These are phyloP conservation scores for Ceratocystis smalleyi DNA, from an alignment of 2,329 filamentous ascomycete species.

Conservation along the genomic window DNA sequence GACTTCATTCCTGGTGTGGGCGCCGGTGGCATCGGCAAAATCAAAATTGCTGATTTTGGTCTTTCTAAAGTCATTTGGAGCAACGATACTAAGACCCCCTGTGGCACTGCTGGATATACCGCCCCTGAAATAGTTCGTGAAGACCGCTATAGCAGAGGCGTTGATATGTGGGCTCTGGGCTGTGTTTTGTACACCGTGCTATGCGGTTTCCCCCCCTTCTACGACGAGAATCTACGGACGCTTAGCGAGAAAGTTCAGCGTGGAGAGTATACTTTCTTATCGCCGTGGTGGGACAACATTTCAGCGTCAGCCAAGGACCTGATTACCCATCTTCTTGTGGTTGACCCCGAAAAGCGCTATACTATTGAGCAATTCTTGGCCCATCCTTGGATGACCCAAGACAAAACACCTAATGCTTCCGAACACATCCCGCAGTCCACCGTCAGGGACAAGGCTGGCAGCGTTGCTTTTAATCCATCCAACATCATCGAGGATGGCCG, in stretches of 20 bases:
- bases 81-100: constrained; percentile 96
- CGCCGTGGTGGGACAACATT: constrained; percentile 98
- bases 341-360: constrained; percentile 89
- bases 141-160: constrained; percentile 94
- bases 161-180: constrained; percentile 98
- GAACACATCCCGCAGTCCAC: constrained; percentile 27
- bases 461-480: constrained; percentile 39
- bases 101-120: constrained; percentile 93
- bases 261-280: constrained; percentile 93
- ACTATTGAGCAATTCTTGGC: constrained; percentile 82
- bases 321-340: constrained; percentile 81
- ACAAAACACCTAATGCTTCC: constrained; percentile 30
- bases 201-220: constrained; percentile 95
- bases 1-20: constrained; percentile 75
- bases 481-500: constrained; percentile 44
- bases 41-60: constrained; percentile 97
- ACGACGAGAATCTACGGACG: constrained; percentile 94
- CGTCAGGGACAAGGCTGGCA: constrained; percentile 17
- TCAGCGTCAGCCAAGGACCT: constrained; percentile 88
- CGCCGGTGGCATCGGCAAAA: constrained; percentile 76
- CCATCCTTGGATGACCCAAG: constrained; percentile 78
- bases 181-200: constrained; percentile 94
- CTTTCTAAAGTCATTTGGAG: constrained; percentile 98
- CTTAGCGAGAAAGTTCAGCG: constrained; percentile 94
- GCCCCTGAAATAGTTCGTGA: constrained; percentile 98